Evolutionary conservation across 1,139 yeast species (phyloP), one percentile per base, ranked within the genome.

Genomic region (Yamadazyma pseudoaaseri): DNA sequence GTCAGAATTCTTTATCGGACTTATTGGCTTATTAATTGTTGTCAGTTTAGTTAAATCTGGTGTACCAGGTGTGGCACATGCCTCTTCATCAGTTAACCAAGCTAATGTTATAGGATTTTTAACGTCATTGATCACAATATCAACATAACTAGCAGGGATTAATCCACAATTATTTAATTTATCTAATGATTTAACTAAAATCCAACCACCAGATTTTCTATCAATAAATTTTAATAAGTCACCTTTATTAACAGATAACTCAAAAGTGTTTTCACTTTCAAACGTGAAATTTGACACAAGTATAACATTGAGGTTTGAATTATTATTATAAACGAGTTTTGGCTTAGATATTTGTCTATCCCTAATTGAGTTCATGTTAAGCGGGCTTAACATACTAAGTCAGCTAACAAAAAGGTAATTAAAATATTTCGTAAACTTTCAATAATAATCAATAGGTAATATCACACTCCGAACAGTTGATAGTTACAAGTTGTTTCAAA

Each of bases 71-170:
- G 16, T 27, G 16, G 25, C 14, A 28, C 11, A 11, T 3, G 9
- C 17, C 3, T 14, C 17, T 5, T 31, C 38, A 10, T 11, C 25
- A 6, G 24, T n/a, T 15, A 68, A 51, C 74, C 74, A 69, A 29
- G 45, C 47, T 26, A 62, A 43, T 4, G 68, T 61, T 13, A 68
- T 48, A 6, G 73, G 74, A 35, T 63, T 56, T 9, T 48, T 43
- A 8, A 56, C 43, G 45, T 68, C 73, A 41, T 68, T 68, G 16
- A 66, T 56, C n/a, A 70, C 73, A 29, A 69, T 68, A 37, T 66
- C 73, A n/a, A 65, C 70, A 41, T 67, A 68, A 20, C 56, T 49
- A 2, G 73, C 70, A 4, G 73, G 75, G 4, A 69, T 61, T 24
- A 69, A 44, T 0, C 74, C 75, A 2, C 70, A 68, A 5, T 45